These are phyloP conservation scores for Prunus salicina DNA, from an alignment of 306 rosid genomes.

Conservation along the genomic window DNA sequence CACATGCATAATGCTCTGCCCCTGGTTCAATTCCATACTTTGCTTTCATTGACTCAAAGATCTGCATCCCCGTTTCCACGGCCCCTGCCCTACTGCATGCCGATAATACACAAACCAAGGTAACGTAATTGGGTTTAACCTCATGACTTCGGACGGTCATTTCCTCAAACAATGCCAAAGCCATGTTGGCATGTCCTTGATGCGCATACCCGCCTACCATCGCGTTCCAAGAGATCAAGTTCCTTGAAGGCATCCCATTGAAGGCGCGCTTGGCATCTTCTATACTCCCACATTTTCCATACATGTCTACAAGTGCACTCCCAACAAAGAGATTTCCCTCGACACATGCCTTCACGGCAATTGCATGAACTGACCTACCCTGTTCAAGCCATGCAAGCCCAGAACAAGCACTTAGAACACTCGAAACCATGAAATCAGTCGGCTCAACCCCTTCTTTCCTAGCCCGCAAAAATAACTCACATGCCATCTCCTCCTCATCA, in stretches of 20 bases:
- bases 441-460: conserved; percentile 55
- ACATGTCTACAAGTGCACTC: conserved; percentile 82
- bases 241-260: conserved; percentile 52
- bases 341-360: conserved; percentile 64
- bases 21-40: conserved; percentile 59
- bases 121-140: conserved; percentile 53
- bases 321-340: conserved; percentile 76
- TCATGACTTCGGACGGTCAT: conserved; percentile 36
- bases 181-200: conserved; percentile 66
- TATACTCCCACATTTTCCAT: conserved; percentile 84
- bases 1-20: conserved; percentile 81
- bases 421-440: conserved; percentile 74
- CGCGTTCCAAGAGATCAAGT: conserved; percentile 71
- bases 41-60: conserved; percentile 64
- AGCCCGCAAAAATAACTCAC: conserved; percentile 50
- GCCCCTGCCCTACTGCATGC: conserved; percentile 81
- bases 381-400: conserved; percentile 69
- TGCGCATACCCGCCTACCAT: conserved; percentile 74
- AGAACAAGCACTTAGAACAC: conserved; percentile 75
- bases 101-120: conserved; percentile 71
- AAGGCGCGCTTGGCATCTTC: conserved; percentile 58
- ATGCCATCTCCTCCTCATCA: conserved; percentile 74
- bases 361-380: conserved; percentile 74
- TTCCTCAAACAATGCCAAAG: conserved; percentile 58
- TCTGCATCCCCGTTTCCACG: conserved; percentile 62